phyloP scores from a whole-genome alignment of 2,329 filamentous ascomycete species.

The Diaporthe sp. region DNA sequence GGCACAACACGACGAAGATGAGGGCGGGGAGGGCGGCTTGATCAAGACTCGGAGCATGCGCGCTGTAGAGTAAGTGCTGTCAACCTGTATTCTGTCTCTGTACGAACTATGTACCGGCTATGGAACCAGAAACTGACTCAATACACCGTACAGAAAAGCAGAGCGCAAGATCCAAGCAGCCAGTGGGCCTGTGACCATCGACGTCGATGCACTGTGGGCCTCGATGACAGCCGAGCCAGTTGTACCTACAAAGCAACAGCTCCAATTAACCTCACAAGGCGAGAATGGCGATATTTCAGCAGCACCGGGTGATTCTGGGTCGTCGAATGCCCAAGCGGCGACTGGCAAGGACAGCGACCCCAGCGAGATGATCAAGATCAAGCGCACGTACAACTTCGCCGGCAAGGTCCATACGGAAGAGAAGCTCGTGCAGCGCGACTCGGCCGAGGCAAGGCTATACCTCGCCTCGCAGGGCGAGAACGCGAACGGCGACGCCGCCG shows the following conservation, averaged over 20 bases:
- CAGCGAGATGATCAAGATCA: conserved; percentile 70
- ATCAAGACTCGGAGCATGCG: conserved; percentile 81
- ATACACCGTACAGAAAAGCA: conserved; percentile 59
- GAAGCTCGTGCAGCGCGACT: conserved; percentile 74
- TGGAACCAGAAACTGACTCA: conserved; percentile 20
- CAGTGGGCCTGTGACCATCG: conserved; percentile 73
- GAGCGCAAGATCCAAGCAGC: conserved; percentile 66
- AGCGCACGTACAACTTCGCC: conserved; percentile 80
- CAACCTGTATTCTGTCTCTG: neutral
- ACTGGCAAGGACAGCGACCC: conserved; percentile 41
- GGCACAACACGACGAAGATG: conserved; percentile 49
- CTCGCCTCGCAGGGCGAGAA: conserved; percentile 62
- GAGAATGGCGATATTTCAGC: conserved; percentile 36
- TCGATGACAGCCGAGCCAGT: conserved; percentile 69
- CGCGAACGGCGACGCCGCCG: conserved; percentile 39
- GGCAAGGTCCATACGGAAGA: conserved; percentile 80
- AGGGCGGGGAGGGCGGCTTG: conserved; percentile 71
- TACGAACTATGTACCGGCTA: neutral
- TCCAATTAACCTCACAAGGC: conserved; percentile 7
- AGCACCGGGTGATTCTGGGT: conserved; percentile 36
- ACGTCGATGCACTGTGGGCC: conserved; percentile 79
- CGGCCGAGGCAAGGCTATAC: conserved; percentile 75
- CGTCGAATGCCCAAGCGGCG: conserved; percentile 38
- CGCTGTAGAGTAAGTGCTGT: conserved; percentile 68
- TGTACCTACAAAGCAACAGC: conserved; percentile 42